A percentile compares a stretch with the other conserved stretches of the same genome.
phyloP scores from a whole-genome alignment of 805 yeast species.

The Wickerhamiella spandovensis region DNA sequence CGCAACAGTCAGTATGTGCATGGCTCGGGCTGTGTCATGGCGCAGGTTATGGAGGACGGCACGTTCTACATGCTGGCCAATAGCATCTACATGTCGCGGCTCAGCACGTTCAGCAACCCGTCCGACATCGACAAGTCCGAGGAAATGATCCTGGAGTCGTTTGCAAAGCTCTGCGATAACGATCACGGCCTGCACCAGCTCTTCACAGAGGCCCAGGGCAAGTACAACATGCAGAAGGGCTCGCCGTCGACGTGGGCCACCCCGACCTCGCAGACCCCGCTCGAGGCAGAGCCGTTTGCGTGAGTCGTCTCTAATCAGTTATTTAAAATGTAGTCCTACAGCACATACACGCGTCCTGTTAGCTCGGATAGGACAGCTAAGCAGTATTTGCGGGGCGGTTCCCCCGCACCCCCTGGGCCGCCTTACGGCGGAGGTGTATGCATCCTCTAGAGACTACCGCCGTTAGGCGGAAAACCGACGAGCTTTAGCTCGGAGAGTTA shows the following conservation, averaged over 20 bases:
- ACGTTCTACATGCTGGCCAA: constrained; percentile 76
- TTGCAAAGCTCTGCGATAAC: constrained; percentile 48
- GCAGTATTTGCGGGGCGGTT: too few relatives aligned
- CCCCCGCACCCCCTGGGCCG: too few relatives aligned
- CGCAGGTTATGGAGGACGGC: constrained; percentile 71
- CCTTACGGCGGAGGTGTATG: too few relatives aligned
- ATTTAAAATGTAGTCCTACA: too few relatives aligned
- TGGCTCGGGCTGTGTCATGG: constrained; percentile 75
- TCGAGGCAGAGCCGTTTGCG: neutral
- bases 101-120: constrained; percentile 26
- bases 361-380: too few relatives aligned
- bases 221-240: neutral
- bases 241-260: neutral
- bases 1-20: constrained; percentile 77
- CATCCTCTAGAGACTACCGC: too few relatives aligned
- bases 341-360: too few relatives aligned
- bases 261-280: neutral
- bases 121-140: constrained; percentile 13
- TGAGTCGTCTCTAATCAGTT: too few relatives aligned
- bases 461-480: too few relatives aligned
- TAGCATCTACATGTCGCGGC: constrained; percentile 65
- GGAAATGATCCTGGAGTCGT: constrained; percentile 45
- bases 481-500: too few relatives aligned
- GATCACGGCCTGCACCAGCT: constrained; percentile 34
- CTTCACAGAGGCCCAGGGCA: constrained; percentile 44